Evolutionary conservation across 306 rosid species (phyloP), one percentile per base, ranked within the genome.

Genomic region (Begonia loranthoides): DNA sequence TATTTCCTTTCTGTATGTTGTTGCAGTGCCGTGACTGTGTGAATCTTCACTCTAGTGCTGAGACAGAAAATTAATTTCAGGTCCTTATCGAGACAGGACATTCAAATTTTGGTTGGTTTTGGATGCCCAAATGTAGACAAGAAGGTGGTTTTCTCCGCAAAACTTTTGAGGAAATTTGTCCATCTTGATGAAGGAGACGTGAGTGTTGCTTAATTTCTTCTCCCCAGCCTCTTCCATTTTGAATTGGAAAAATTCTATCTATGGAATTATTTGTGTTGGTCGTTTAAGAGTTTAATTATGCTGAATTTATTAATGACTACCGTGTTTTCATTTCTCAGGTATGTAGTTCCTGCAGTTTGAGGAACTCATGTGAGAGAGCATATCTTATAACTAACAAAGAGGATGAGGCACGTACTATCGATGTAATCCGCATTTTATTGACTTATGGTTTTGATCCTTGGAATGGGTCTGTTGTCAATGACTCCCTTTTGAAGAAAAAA

Each of bases 131-230:
- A 69, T 68, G 66, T 57, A 10, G 95, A 90, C 70, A 82, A 74
- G 65, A 85, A 78, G 69, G 92, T 90, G 67, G 92, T 85, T 82
- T 90, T 85, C 68, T 85, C 97, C 36, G 76, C 87, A 15, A 90
- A 85, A 66, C 80, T 90, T 59, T 70, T 90, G 11, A 82, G 97
- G 75, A 85, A 80, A 77, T 83, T 58, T 19, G 79, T 57, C 61
- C 94, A 90, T 75, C 92, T 90, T 17, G 97, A 90, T 52, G 97
- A 90, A 73, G 97, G 95, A 78, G 97, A 90, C 74, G 97, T 85
- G 71, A 85, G 97, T 62, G 8, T 49, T 50, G 9, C 49, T 50
- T 49, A 36, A 2, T 47, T 38, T 49, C 50, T 49, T 28, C 19
- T 16, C 19, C 19, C 21, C 6, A 1, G 36, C 36, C 36, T 28